A percentile compares a stretch with the other conserved stretches of the same genome.
phyloP scores from a whole-genome alignment of 352 stramenopile species.

The Globisporangium ultimum region DNA sequence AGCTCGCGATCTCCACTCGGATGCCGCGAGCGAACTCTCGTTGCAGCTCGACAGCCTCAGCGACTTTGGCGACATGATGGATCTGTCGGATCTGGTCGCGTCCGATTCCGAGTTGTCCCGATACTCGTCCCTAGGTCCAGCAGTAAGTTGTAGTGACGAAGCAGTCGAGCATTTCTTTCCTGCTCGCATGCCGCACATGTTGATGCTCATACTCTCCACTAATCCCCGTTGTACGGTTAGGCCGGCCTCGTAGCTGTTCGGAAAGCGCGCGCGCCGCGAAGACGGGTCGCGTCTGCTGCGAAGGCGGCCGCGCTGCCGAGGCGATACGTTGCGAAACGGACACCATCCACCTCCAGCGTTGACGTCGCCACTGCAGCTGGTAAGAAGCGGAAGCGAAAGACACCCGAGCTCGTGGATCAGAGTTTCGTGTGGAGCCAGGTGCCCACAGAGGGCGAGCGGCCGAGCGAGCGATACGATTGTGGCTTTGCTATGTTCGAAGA shows the following conservation, averaged over 20 bases:
- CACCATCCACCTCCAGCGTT: too few species aligned
- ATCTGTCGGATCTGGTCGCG: conserved; percentile 49
- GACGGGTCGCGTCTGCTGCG: not conserved
- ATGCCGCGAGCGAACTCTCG: conserved; percentile 23
- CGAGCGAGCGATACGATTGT: conserved; percentile 48
- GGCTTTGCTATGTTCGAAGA: conserved; percentile 39
- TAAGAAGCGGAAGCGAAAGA: conserved; percentile 31
- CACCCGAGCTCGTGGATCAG: conserved; percentile 24
- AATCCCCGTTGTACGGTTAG: not conserved
- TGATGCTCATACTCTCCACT: not conserved
- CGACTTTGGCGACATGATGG: conserved; percentile 55
- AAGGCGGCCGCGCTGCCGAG: not conserved
- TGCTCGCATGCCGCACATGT: not conserved
- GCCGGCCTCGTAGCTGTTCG: conserved; percentile 7
- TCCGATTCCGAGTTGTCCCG: conserved; percentile 24
- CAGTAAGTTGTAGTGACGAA: conserved; percentile 1
- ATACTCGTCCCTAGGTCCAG: not conserved
- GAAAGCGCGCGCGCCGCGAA: conserved; percentile 12
- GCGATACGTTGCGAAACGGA: too few species aligned
- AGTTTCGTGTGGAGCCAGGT: conserved; percentile 36
- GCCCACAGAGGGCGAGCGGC: conserved; percentile 20
- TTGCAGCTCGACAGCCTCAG: conserved; percentile 46
- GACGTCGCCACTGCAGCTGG: not conserved
- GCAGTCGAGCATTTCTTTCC: too few species aligned
- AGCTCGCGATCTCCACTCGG: conserved; percentile 23